Percentiles rank a stretch among this genome's conserved stretches.
Evolutionary conservation across 257 asterid species (phyloP).

Genomic region (Paulownia fortunei): DNA sequence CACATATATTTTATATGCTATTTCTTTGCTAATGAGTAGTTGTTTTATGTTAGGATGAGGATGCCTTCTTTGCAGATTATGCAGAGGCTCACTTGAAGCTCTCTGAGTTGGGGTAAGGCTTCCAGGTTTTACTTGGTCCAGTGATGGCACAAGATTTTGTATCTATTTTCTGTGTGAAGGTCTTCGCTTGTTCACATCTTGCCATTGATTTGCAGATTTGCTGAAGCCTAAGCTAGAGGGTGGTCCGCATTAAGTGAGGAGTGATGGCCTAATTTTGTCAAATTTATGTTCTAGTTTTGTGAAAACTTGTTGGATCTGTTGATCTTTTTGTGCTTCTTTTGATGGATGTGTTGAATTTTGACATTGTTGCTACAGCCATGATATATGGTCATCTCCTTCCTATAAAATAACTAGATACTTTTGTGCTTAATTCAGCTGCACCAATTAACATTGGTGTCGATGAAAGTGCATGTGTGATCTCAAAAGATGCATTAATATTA

Average conservation of each 20-base stretch:
- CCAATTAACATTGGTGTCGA: too few relatives aligned
- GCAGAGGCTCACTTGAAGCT: constrained; percentile 83
- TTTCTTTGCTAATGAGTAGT: not conserved
- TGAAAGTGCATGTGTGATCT: too few relatives aligned
- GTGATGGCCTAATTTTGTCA: constrained; percentile 28
- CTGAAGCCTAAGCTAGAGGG: constrained; percentile 50
- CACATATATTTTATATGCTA: not conserved
- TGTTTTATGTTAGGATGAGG: constrained; percentile 67
- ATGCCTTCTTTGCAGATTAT: constrained; percentile 83
- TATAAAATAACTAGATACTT: not conserved
- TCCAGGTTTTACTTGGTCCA: not conserved
- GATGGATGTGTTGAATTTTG: constrained; percentile 31
- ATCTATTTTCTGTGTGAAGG: not conserved
- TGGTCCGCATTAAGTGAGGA: not conserved
- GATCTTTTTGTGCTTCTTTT: constrained; percentile 32
- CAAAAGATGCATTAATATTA: too few relatives aligned
- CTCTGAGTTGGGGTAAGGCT: constrained; percentile 80
- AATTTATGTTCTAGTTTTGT: constrained; percentile 26
- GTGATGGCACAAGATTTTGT: not conserved
- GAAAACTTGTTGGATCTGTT: constrained; percentile 23
- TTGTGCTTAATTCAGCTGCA: too few relatives aligned
- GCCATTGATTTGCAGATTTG: constrained; percentile 55
- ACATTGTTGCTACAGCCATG: constrained; percentile 15
- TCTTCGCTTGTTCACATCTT: not conserved
- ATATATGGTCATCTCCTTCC: constrained; percentile 30